Percentiles rank a stretch among this genome's conserved stretches.
phyloP scores from a whole-genome alignment of 352 stramenopile species.

The Phytophthora kernoviae region DNA sequence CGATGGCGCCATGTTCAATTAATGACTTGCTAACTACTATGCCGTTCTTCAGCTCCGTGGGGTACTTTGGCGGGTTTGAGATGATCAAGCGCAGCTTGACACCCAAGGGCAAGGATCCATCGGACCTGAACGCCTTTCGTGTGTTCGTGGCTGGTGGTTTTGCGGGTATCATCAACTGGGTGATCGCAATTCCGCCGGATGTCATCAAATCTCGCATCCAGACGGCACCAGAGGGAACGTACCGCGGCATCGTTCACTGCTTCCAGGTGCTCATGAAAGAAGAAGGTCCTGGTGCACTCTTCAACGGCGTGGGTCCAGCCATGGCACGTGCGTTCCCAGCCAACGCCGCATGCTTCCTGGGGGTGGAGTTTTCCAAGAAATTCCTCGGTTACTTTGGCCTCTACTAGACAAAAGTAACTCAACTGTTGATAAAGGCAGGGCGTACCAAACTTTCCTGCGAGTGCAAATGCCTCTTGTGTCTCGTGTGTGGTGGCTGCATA shows the following conservation, averaged over 20 bases:
- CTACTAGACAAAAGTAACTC: constrained; percentile 51
- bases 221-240: constrained; percentile 95
- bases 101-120: constrained; percentile 76
- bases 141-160: constrained; percentile 95
- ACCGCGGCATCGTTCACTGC: constrained; percentile 92
- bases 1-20: constrained; percentile 23
- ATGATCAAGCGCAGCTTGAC: constrained; percentile 90
- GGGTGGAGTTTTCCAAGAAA: constrained; percentile 89
- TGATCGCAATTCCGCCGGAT: constrained; percentile 94
- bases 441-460: constrained; percentile 7
- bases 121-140: constrained; percentile 86
- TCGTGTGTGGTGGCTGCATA: constrained; percentile 8
- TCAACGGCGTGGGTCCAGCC: constrained; percentile 94
- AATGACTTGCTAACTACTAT: constrained; percentile 10
- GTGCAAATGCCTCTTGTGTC: constrained; percentile 2
- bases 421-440: constrained; percentile 26
- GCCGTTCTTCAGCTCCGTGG: constrained; percentile 72
- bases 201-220: constrained; percentile 98
- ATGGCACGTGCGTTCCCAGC: constrained; percentile 95
- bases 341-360: constrained; percentile 96
- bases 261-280: constrained; percentile 94
- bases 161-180: constrained; percentile 95
- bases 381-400: constrained; percentile 75
- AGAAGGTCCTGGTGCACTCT: constrained; percentile 93
- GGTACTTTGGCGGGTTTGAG: constrained; percentile 96